Evolutionary conservation across 2,329 filamentous ascomycete genomes (phyloP), one percentile per base, ranked within the genome.

Genomic region (Penicillium hordei): DNA sequence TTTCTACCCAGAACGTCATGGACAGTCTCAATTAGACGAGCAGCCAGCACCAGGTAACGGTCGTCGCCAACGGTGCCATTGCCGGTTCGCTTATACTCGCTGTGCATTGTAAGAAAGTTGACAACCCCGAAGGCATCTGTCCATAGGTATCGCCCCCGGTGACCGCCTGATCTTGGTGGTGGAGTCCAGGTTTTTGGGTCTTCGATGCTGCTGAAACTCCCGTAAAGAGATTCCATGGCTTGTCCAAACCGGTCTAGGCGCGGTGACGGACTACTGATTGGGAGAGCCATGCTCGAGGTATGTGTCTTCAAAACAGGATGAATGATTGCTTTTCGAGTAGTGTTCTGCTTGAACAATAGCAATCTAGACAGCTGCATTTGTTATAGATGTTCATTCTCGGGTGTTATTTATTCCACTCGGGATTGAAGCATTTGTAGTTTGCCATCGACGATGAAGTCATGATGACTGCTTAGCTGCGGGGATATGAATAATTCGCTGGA

Each of bases 81-180:
- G 3, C 58, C 52, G 19, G 55, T 55, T 29, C 51, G 52, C 6
- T 57, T 60, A 36, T 67, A 72, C 59, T 81, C 76, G 6, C 71
- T 71, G 60, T 79, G 75, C 3, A 86, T 75, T 3, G 83, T 86
- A 42, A 86, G 68, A 60, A 86, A 79, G 66, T 86, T 85, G 58
- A 86, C 63, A 8, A 86, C 80, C 4, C 83, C 84, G 64, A 86
- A 86, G 1, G 83, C 82, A 61, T 86, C 84, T 0, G 82, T 85
- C 84, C 83, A 86, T 23, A 86, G 76, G 65, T 86, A 86, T 17
- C 84, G 79, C 21, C 83, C 83, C n/a, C 74, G 75, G 62, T 85
- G 82, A 12, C 83, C 83, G 7, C 81, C 82, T 0, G 82, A 78
- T 29, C 75, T 77, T 1, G 76, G 76, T 0, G 82, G 82, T 1